A percentile compares a stretch with the other conserved stretches of the same genome.
These are phyloP conservation scores for Helichrysum umbraculigerum DNA, from an alignment of 129 eudicot species.

Conservation along the genomic window DNA sequence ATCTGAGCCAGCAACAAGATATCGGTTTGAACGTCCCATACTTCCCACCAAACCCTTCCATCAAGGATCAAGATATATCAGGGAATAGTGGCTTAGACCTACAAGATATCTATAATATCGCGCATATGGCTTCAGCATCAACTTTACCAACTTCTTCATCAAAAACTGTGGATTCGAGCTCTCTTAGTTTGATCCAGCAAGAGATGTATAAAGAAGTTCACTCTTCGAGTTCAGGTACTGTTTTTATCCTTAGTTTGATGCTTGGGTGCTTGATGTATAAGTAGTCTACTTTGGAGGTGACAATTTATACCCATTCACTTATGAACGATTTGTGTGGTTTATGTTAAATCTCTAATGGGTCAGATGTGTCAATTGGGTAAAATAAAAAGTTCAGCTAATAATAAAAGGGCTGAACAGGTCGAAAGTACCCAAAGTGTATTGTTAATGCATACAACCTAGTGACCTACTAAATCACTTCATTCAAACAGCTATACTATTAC, in stretches of 20 bases:
- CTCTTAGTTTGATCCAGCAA: constrained; percentile 30
- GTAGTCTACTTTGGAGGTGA: background rate
- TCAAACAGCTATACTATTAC: background rate
- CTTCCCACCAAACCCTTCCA: constrained; percentile 50
- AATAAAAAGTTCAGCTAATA: background rate
- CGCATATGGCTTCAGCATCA: constrained; percentile 44
- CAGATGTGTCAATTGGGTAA: background rate
- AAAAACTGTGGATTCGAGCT: constrained; percentile 22
- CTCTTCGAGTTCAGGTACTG: constrained; percentile 38
- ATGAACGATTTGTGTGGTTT: background rate
- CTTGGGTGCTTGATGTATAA: background rate
- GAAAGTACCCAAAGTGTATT: background rate
- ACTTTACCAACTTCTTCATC: constrained; percentile 25
- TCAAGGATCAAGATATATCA: constrained; percentile 31
- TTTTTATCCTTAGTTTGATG: constrained; percentile 1
- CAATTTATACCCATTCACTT: background rate
- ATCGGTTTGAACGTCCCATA: constrained; percentile 50
- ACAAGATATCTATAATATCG: constrained; percentile 33
- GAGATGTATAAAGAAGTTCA: constrained; percentile 27
- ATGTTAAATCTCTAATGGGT: background rate
- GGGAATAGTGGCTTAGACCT: constrained; percentile 32
- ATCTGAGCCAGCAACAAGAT: constrained; percentile 63
- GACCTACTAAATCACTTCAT: background rate
- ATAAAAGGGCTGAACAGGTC: background rate
- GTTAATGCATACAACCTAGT: background rate